Conservation (phyloP, 192 early-diverging fungal genomes). For the Coemansia sp. region DNA sequence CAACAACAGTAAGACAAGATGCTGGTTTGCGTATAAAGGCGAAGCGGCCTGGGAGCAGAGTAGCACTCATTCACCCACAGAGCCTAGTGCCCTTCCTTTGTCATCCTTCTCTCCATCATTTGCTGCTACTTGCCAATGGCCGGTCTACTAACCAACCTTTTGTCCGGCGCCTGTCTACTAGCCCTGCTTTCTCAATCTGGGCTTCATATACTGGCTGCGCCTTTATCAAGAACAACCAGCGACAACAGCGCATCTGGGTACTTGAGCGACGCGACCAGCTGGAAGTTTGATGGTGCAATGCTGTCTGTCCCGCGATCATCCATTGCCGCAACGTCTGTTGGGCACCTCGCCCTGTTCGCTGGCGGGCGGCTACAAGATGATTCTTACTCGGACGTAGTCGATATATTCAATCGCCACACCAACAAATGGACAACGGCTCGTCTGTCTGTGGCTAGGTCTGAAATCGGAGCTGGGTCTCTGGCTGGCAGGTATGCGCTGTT, state of each 20-base stretch:
- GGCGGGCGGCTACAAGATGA: slow-evolving; percentile 45
- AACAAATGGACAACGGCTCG: slow-evolving; percentile 34
- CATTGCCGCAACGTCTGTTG: slow-evolving; percentile 34
- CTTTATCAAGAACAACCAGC: neutral
- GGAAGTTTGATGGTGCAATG: slow-evolving; percentile 37
- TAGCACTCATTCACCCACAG: neutral
- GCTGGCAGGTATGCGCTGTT: slow-evolving; percentile 47
- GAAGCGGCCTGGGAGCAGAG: neutral
- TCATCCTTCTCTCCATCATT: neutral
- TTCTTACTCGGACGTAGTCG: slow-evolving; percentile 39
- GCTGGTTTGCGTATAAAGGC: neutral
- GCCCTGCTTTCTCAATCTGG: neutral
- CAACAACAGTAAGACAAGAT: neutral
- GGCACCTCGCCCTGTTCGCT: slow-evolving; percentile 46
- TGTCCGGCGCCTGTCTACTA: neutral
- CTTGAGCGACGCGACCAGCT: slow-evolving; percentile 10
- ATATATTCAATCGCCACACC: slow-evolving; percentile 39
- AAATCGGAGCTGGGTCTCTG: slow-evolving; percentile 40
- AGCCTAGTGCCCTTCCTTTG: neutral
- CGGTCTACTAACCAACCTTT: neutral
- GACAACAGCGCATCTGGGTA: neutral
- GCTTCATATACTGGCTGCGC: neutral
- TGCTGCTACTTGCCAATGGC: neutral
- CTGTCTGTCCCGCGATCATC: slow-evolving; percentile 38
- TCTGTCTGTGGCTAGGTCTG: slow-evolving; percentile 31